Conservation (phyloP, 176 grass and related monocot genomes). For the Oryza punctata region DNA sequence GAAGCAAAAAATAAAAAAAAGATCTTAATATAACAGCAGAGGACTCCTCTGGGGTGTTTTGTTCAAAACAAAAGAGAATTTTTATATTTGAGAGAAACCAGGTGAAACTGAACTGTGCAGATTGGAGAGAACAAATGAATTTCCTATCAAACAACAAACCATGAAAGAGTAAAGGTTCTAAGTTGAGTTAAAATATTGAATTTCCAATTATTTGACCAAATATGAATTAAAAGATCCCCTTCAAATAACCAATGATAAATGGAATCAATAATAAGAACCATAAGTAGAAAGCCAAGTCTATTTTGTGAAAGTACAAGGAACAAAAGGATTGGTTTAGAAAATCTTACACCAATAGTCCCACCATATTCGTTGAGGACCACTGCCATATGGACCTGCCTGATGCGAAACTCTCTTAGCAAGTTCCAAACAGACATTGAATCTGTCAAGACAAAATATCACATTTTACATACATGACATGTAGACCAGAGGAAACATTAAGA, state of each 20-base stretch:
- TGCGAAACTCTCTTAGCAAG: constrained; percentile 87
- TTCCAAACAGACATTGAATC: constrained; percentile 99
- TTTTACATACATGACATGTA: constrained; percentile 26
- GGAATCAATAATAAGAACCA: constrained; percentile 10
- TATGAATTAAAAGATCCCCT: neutral
- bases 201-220: neutral
- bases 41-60: too few species aligned
- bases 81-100: neutral
- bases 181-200: constrained; percentile 10
- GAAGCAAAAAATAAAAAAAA: neutral
- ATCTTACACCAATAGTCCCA: constrained; percentile 93
- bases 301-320: constrained; percentile 32
- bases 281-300: neutral
- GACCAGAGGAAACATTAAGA: constrained; percentile 27
- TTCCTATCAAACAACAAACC: neutral
- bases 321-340: constrained; percentile 41
- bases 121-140: neutral
- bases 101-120: neutral
- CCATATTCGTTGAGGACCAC: constrained; percentile 99
- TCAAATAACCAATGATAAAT: constrained; percentile 3
- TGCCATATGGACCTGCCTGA: constrained; percentile 99
- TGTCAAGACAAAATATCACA: constrained; percentile 49
- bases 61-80: neutral
- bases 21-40: too few species aligned
- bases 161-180: neutral